Percentiles rank a stretch among this genome's conserved stretches.
Evolutionary conservation across 2,329 filamentous ascomycete genomes (phyloP).

Genomic region (Clonostachys rhizophaga): DNA sequence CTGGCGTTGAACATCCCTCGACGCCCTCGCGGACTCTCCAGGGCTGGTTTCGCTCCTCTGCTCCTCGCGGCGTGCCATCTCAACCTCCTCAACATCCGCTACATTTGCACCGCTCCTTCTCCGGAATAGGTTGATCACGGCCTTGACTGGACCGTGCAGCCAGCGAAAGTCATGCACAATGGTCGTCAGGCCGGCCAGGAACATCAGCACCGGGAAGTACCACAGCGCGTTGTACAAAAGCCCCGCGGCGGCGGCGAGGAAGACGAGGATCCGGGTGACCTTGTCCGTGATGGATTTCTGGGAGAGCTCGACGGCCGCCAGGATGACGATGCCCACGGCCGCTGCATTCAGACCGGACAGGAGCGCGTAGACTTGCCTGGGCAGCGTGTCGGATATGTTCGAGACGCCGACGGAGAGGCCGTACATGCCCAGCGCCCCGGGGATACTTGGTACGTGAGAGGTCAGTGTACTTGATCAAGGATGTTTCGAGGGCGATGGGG

Average conservation of each 20-base stretch:
- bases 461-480: background rate
- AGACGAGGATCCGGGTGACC: constrained; percentile 58
- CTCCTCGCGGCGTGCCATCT: background rate
- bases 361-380: constrained; percentile 60
- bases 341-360: constrained; percentile 68
- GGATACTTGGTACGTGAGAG: constrained; percentile 39
- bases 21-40: background rate
- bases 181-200: constrained; percentile 39
- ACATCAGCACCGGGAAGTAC: constrained; percentile 68
- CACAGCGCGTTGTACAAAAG: constrained; percentile 68
- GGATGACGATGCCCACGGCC: constrained; percentile 66
- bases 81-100: background rate
- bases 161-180: constrained; percentile 4
- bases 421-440: constrained; percentile 68
- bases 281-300: constrained; percentile 64
- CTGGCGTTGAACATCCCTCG: background rate
- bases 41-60: background rate
- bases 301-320: constrained; percentile 64
- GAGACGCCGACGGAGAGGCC: constrained; percentile 61
- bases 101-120: background rate
- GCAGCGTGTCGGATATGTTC: constrained; percentile 53
- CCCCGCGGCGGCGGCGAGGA: constrained; percentile 58
- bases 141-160: constrained; percentile 3
- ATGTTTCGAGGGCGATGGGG: too few relatives aligned
- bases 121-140: constrained; percentile 3